These are phyloP conservation scores for Saccharomycopsis javanensis DNA, from an alignment of 805 yeast genomes.

Conservation along the genomic window DNA sequence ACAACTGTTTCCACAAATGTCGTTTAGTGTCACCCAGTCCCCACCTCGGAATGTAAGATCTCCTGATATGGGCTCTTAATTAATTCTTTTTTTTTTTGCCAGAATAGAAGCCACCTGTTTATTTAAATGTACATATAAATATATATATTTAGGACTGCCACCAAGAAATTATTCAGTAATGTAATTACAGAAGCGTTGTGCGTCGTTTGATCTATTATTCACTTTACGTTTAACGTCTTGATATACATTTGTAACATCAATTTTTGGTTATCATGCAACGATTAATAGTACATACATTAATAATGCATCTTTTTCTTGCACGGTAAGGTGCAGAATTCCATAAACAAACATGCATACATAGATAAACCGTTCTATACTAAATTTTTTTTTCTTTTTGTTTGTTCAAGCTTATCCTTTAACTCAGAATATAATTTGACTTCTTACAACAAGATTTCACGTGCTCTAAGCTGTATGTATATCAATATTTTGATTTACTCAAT, in stretches of 20 bases:
- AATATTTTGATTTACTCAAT: too few relatives aligned
- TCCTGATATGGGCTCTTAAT: background rate
- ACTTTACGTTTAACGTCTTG: slow-evolving; percentile 1
- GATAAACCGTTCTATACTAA: background rate
- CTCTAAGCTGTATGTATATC: too few relatives aligned
- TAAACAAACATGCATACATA: background rate
- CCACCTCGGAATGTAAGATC: background rate
- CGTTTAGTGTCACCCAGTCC: too few relatives aligned
- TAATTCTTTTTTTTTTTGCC: too few relatives aligned
- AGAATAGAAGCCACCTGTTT: background rate
- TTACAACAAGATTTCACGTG: too few relatives aligned
- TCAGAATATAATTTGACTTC: too few relatives aligned
- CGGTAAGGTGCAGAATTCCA: background rate
- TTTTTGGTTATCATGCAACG: background rate
- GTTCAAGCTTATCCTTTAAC: too few relatives aligned
- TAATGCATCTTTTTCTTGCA: background rate
- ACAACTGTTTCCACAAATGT: too few relatives aligned
- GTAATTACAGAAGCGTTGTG: background rate
- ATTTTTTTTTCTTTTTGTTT: too few relatives aligned
- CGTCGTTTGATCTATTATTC: background rate
- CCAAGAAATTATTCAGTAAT: background rate
- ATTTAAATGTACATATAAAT: background rate
- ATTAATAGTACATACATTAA: background rate
- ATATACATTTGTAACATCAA: background rate
- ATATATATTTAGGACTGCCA: background rate